phyloP scores from a whole-genome alignment of 2,329 filamentous ascomycete genomes.

The Penicillium sp. region DNA sequence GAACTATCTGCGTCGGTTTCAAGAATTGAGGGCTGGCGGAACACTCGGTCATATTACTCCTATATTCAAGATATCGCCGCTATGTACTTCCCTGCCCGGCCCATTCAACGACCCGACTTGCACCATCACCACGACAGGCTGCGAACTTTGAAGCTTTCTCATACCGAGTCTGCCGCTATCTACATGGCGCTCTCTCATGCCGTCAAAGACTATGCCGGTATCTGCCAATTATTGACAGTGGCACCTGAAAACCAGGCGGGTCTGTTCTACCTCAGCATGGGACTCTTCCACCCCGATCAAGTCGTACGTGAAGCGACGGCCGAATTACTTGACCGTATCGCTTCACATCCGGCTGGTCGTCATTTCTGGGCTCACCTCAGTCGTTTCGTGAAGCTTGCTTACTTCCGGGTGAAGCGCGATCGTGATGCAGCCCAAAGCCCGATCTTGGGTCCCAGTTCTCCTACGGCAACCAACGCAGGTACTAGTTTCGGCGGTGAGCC shows the following conservation, averaged over 20 bases:
- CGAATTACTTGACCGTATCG: conserved; percentile 73
- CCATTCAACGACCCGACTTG: conserved; percentile 57
- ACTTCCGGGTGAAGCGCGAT: conserved; percentile 69
- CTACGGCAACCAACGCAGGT: conserved; percentile 9
- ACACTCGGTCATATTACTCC: conserved; percentile 89
- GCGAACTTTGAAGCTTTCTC: conserved; percentile 70
- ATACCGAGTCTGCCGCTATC: conserved; percentile 72
- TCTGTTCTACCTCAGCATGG: conserved; percentile 84
- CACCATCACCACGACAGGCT: conserved; percentile 90
- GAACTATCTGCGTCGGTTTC: conserved; percentile 89
- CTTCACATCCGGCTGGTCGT: conserved; percentile 80
- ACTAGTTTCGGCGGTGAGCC: conserved; percentile 28
- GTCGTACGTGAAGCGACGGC: conserved; percentile 74
- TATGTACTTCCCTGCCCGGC: conserved; percentile 36
- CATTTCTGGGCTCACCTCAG: conserved; percentile 89
- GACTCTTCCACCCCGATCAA: conserved; percentile 81
- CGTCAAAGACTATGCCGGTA: conserved; percentile 75
- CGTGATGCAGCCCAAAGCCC: conserved; percentile 35
- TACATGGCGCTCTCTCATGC: conserved; percentile 74
- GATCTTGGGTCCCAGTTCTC: conserved; percentile 18
- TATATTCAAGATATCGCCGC: conserved; percentile 69
- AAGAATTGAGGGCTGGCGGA: conserved; percentile 93
- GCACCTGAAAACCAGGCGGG: conserved; percentile 81
- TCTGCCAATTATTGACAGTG: conserved; percentile 75
- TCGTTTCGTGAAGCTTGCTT: conserved; percentile 82